These are phyloP conservation scores for Colletotrichum cereale DNA, from an alignment of 2,329 filamentous ascomycete species.

Conservation along the genomic window DNA sequence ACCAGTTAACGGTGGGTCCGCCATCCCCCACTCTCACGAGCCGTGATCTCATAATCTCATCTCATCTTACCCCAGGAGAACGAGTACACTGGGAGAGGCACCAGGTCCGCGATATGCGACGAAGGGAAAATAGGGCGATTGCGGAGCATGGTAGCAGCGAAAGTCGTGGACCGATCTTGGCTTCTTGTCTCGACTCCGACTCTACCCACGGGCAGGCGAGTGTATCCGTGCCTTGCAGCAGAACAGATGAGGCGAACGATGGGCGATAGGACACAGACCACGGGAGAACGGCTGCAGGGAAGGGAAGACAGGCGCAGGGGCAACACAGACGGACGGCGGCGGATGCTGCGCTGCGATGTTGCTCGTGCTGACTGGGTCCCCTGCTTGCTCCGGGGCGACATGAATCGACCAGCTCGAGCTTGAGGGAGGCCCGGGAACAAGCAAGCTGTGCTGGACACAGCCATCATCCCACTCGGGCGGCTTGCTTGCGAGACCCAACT, in stretches of 20 bases:
- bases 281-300: slow-evolving; percentile 41
- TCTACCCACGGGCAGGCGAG: slow-evolving; percentile 10
- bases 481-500: slow-evolving; percentile 4
- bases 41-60: slow-evolving; percentile 38
- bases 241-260: slow-evolving; percentile 38
- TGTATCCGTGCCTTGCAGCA: slow-evolving; percentile 38
- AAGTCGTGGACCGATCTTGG: slow-evolving; percentile 21
- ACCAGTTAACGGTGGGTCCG: slow-evolving; percentile 42
- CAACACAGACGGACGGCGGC: slow-evolving; percentile 36
- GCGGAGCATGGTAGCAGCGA: slow-evolving; percentile 25
- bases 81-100: slow-evolving; percentile 1
- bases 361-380: slow-evolving; percentile 34
- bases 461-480: background rate
- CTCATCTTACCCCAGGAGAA: slow-evolving; percentile 23
- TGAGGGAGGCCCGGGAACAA: slow-evolving; percentile 22
- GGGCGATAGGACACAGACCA: slow-evolving; percentile 39
- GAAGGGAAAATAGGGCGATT: slow-evolving; percentile 17
- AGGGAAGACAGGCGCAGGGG: slow-evolving; percentile 40
- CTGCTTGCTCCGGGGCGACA: slow-evolving; percentile 26
- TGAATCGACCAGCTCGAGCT: slow-evolving; percentile 14
- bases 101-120: slow-evolving; percentile 35
- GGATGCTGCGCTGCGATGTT: slow-evolving; percentile 37
- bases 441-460: slow-evolving; percentile 24
- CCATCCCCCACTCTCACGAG: slow-evolving; percentile 39
- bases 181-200: slow-evolving; percentile 20